Evolutionary conservation across 1,284 basidiomycete species (phyloP).

Genomic region (Malassezia restricta): DNA sequence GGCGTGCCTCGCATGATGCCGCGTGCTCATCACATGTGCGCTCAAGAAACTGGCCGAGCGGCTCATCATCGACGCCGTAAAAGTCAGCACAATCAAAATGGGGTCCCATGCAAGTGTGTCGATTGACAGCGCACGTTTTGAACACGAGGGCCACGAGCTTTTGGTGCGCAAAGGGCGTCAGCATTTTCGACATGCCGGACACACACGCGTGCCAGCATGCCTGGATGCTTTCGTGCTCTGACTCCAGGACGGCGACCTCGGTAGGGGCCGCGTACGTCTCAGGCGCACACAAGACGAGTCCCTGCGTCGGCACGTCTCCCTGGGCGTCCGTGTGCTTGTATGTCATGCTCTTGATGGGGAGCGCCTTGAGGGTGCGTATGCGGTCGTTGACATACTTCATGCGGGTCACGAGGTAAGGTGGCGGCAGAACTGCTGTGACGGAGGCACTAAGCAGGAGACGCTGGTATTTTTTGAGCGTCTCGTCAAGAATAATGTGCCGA

Average conservation of each 20-base stretch:
- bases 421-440: constrained; percentile 26
- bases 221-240: constrained; percentile 18
- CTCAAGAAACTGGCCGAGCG: constrained; percentile 83
- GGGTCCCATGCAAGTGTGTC: constrained; percentile 50
- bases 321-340: background rate
- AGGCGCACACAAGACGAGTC: background rate
- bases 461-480: constrained; percentile 26
- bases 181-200: constrained; percentile 51
- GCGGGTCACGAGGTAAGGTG: constrained; percentile 24
- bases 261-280: constrained; percentile 6
- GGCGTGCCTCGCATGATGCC: constrained; percentile 62
- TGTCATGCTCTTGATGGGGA: background rate
- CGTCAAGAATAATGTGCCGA: constrained; percentile 14
- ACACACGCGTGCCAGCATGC: constrained; percentile 25
- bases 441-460: constrained; percentile 30
- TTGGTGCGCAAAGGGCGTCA: constrained; percentile 78
- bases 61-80: constrained; percentile 82
- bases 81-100: constrained; percentile 64
- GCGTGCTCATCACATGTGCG: constrained; percentile 61
- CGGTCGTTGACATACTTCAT: constrained; percentile 27
- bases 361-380: constrained; percentile 17
- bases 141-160: constrained; percentile 66
- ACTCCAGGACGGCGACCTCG: constrained; percentile 22
- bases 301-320: background rate
- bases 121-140: constrained; percentile 56